Conservation (phyloP, 441 rosid genomes). For the Erysimum pusillum region DNA sequence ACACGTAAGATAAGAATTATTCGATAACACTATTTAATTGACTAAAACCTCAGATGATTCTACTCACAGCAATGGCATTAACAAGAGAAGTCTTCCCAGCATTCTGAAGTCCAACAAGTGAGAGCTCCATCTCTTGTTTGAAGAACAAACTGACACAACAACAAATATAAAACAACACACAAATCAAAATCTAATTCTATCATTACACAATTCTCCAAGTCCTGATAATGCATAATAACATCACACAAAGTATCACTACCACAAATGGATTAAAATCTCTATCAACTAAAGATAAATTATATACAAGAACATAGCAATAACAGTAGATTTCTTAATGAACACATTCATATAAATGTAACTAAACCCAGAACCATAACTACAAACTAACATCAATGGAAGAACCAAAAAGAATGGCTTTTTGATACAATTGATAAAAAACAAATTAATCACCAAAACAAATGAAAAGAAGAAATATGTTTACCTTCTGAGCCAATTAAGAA, state of each 20-base stretch:
- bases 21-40: background rate
- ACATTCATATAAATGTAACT: background rate
- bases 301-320: background rate
- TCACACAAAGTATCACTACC: background rate
- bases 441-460: background rate
- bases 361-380: conserved; percentile 4
- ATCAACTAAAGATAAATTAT: background rate
- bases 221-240: conserved; percentile 4
- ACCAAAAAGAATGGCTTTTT: too few species aligned
- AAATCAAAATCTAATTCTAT: conserved; percentile 5
- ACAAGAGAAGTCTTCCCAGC: conserved; percentile 98
- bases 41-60: background rate
- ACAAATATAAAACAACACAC: conserved; percentile 15
- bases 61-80: conserved; percentile 90
- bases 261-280: background rate
- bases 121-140: conserved; percentile 96
- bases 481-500: conserved; percentile 97
- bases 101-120: conserved; percentile 94
- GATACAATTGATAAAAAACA: background rate
- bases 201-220: too few species aligned
- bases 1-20: background rate
- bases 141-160: conserved; percentile 75
- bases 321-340: background rate
- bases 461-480: conserved; percentile 31
- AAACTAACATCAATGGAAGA: conserved; percentile 20